Percentiles rank a stretch among this genome's conserved stretches.
Conservation (phyloP, 176 grass and related monocot species). For the Aegilops speltoides region DNA sequence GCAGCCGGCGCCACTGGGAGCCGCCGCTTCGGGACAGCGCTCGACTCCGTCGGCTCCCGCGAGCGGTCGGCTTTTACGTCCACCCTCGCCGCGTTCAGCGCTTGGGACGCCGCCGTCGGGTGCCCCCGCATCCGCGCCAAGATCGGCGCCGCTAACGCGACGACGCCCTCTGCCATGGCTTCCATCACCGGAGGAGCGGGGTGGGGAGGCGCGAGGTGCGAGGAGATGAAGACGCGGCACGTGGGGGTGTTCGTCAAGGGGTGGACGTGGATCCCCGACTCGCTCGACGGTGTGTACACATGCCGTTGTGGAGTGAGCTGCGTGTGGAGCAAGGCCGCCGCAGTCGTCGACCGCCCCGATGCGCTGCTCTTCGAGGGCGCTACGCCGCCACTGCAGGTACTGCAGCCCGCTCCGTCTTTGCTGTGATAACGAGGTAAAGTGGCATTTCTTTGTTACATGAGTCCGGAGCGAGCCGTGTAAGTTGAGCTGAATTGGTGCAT, state of each 20-base stretch:
- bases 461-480: not conserved
- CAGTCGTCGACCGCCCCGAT: constrained; percentile 62
- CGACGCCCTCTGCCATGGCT: not conserved
- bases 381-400: constrained; percentile 67
- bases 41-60: constrained; percentile 57
- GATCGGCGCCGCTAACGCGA: constrained; percentile 36
- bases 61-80: constrained; percentile 42
- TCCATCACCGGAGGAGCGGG: constrained; percentile 32
- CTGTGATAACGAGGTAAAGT: not conserved
- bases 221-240: constrained; percentile 34
- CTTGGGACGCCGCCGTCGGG: constrained; percentile 67
- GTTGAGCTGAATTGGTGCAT: not conserved
- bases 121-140: constrained; percentile 63
- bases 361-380: constrained; percentile 74
- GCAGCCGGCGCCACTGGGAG: not conserved
- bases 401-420: not conserved
- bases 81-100: constrained; percentile 51
- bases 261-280: constrained; percentile 95
- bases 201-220: constrained; percentile 21
- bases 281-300: constrained; percentile 74
- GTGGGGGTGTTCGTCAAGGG: constrained; percentile 73
- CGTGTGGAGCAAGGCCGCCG: constrained; percentile 77
- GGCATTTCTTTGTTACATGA: not conserved
- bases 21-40: constrained; percentile 29
- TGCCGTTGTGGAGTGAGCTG: constrained; percentile 80